Conservation (phyloP, 1,139 yeast genomes). For the Protomyces inouyei region DNA sequence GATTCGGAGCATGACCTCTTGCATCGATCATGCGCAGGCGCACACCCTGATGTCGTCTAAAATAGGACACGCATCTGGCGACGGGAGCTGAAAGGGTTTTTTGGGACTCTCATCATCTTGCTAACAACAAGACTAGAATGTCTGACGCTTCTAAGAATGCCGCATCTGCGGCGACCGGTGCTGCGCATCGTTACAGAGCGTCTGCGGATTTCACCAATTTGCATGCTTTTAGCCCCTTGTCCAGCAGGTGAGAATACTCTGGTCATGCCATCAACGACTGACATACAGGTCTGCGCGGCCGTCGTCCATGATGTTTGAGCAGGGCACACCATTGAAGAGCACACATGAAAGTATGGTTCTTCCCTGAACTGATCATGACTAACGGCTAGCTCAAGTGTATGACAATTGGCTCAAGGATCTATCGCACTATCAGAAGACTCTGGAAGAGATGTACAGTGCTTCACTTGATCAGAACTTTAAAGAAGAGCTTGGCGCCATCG, state of each 20-base stretch:
- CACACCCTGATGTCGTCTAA: no score
- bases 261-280: neutral
- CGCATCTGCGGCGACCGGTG: neutral
- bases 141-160: neutral
- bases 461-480: constrained; percentile 37
- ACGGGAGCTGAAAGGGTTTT: no score
- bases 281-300: constrained; percentile 15
- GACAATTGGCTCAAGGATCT: constrained; percentile 41
- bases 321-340: neutral
- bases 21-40: no score
- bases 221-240: constrained; percentile 18
- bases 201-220: constrained; percentile 17
- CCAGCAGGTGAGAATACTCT: constrained; percentile 3
- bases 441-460: constrained; percentile 41
- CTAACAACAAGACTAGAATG: neutral
- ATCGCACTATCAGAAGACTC: constrained; percentile 38
- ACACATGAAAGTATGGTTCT: neutral
- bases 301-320: constrained; percentile 21
- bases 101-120: no score
- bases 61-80: no score
- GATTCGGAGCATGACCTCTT: no score
- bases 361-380: neutral
- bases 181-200: constrained; percentile 19
- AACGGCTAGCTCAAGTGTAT: constrained; percentile 32
- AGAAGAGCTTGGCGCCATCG: constrained; percentile 39